Evolutionary conservation across 2,329 filamentous ascomycete species (phyloP).

Genomic region (Sphaerostilbella broomeana): DNA sequence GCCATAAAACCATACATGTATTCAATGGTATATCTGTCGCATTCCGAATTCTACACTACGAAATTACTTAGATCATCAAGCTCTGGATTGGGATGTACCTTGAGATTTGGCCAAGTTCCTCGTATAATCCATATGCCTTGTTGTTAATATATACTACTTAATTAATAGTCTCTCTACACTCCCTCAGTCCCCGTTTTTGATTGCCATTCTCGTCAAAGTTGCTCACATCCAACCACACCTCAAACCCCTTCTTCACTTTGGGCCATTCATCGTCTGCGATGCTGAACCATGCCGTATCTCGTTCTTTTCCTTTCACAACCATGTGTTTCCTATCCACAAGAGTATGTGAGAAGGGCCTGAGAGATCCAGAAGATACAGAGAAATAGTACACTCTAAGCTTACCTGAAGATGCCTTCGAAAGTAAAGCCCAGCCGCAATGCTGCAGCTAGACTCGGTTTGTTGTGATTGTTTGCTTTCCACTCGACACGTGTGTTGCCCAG

Average conservation of each 20-base stretch:
- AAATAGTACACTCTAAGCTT: constrained; percentile 2
- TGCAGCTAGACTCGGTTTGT: constrained; percentile 46
- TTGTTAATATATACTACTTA: neutral
- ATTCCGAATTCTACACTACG: too few species aligned
- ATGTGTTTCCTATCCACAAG: constrained; percentile 43
- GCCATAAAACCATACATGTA: too few species aligned
- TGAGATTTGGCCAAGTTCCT: too few species aligned
- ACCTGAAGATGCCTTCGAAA: constrained; percentile 53
- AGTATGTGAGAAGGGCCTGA: too few species aligned
- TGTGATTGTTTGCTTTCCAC: constrained; percentile 58
- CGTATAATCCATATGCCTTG: too few species aligned
- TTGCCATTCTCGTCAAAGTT: constrained; percentile 51
- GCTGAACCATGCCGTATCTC: constrained; percentile 57
- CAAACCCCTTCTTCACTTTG: constrained; percentile 36
- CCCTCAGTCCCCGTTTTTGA: constrained; percentile 42
- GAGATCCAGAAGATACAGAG: too few species aligned
- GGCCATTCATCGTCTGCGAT: constrained; percentile 55
- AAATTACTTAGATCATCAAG: too few species aligned
- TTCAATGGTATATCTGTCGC: too few species aligned
- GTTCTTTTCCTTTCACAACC: constrained; percentile 47
- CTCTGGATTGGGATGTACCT: too few species aligned
- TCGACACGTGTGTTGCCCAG: constrained; percentile 52
- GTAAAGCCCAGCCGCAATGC: constrained; percentile 52
- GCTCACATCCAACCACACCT: constrained; percentile 45
- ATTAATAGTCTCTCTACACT: constrained; percentile 18